Conservation (phyloP, 257 asterid species). For the Dorcoceras hygrometricum region DNA sequence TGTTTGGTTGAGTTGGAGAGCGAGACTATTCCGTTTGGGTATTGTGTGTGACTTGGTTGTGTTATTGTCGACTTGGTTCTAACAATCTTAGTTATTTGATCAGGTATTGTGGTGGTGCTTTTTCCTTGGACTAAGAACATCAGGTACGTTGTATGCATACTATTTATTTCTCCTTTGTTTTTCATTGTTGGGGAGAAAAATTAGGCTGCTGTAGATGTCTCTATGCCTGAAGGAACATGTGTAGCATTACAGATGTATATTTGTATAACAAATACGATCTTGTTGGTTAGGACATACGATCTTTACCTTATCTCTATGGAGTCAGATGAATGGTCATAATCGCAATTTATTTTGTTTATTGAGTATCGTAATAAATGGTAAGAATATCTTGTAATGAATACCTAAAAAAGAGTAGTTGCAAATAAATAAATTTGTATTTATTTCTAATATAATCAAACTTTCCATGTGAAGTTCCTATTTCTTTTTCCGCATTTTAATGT, state of each 20-base stretch:
- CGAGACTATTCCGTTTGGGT: not conserved
- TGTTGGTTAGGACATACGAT: too few relatives aligned
- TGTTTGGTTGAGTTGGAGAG: not conserved
- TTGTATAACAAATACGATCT: not conserved
- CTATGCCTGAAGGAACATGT: not conserved
- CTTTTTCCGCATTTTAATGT: too few relatives aligned
- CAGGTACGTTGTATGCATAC: not conserved
- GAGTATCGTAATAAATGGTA: too few relatives aligned
- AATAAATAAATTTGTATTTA: too few relatives aligned
- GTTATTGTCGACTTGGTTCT: not conserved
- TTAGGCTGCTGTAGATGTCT: not conserved
- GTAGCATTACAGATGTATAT: not conserved
- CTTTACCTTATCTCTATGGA: too few relatives aligned
- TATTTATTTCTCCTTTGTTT: not conserved
- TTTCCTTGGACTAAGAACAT: not conserved
- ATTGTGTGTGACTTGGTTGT: not conserved
- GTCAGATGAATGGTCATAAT: too few relatives aligned
- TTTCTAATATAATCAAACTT: too few relatives aligned
- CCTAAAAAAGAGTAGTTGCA: too few relatives aligned
- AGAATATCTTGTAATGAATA: too few relatives aligned
- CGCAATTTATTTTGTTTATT: too few relatives aligned
- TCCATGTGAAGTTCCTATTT: too few relatives aligned
- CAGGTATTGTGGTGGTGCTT: constrained; percentile 5
- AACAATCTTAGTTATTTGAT: not conserved
- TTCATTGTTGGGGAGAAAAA: too few relatives aligned